phyloP scores from a whole-genome alignment of 2,329 filamentous ascomycete genomes.

The Arthrobotrys entomopaga region DNA sequence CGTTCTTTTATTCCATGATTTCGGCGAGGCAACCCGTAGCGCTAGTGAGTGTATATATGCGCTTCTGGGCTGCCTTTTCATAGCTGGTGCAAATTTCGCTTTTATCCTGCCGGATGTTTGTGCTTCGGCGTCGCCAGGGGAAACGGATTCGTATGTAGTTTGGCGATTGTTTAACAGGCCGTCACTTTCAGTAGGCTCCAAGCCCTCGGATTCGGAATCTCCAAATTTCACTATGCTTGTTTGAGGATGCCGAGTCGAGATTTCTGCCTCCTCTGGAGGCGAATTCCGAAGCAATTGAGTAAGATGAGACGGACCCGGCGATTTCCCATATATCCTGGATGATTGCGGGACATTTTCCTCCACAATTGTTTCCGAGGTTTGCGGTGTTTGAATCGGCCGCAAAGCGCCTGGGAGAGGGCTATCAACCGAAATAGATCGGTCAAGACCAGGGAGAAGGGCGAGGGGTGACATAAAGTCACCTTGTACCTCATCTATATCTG shows the following conservation, averaged over 20 bases:
- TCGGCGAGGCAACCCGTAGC: constrained; percentile 33
- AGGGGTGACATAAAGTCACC: constrained; percentile 28
- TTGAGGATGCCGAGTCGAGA: neutral
- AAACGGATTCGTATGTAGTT: constrained; percentile 46
- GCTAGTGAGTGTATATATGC: constrained; percentile 36
- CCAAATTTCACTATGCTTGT: neutral
- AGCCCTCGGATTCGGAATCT: neutral
- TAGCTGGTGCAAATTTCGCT: constrained; percentile 37
- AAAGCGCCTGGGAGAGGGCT: constrained; percentile 30
- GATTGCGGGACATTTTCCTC: constrained; percentile 33
- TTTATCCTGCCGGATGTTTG: constrained; percentile 58
- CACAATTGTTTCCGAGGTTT: constrained; percentile 13
- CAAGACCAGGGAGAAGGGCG: constrained; percentile 12
- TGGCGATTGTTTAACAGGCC: constrained; percentile 18
- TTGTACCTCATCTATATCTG: constrained; percentile 59
- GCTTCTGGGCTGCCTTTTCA: constrained; percentile 69
- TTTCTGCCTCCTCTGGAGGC: constrained; percentile 30
- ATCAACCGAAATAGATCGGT: constrained; percentile 20
- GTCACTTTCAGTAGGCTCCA: constrained; percentile 24
- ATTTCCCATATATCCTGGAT: constrained; percentile 29
- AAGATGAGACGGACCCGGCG: constrained; percentile 46
- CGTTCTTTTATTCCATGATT: constrained; percentile 73
- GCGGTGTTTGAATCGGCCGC: constrained; percentile 34
- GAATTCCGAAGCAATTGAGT: constrained; percentile 42
- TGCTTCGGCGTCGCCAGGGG: constrained; percentile 57